These are phyloP conservation scores for Petasospora rhodanensis DNA, from an alignment of 1,139 yeast genomes.

Conservation along the genomic window DNA sequence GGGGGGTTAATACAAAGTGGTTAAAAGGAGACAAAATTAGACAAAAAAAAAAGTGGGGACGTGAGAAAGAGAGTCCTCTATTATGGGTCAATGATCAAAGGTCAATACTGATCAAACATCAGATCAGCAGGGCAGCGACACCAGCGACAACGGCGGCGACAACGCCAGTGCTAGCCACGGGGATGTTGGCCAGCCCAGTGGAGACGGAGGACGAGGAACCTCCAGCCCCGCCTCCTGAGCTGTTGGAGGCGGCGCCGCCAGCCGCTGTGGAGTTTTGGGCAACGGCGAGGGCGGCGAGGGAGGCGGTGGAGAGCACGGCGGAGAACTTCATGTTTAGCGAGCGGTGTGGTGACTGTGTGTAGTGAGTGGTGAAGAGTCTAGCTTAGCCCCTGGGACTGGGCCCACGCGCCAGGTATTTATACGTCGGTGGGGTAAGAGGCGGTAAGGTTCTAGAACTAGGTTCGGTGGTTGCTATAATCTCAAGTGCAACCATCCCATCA, in stretches of 20 bases:
- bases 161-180: constrained; percentile 14
- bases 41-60: too few relatives aligned
- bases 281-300: constrained; percentile 7
- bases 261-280: too few relatives aligned
- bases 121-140: constrained; percentile 20
- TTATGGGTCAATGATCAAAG: too few relatives aligned
- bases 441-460: background rate
- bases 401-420: background rate
- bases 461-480: too few relatives aligned
- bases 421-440: background rate
- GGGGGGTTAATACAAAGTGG: too few relatives aligned
- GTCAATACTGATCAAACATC: too few relatives aligned
- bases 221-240: constrained; percentile 6
- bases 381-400: background rate
- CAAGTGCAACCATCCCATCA: too few relatives aligned
- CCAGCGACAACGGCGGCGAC: constrained; percentile 20
- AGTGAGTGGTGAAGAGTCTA: background rate
- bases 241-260: constrained; percentile 5
- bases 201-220: constrained; percentile 12
- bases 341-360: too few relatives aligned
- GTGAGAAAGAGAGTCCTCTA: too few relatives aligned
- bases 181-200: constrained; percentile 16
- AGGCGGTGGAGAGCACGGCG: constrained; percentile 1
- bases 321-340: constrained; percentile 13
- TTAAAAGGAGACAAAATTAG: too few relatives aligned